Base-by-base conservation (phyloP, 1,284 basidiomycete genomes). In the Uromyces viciae-fabae region DNA sequence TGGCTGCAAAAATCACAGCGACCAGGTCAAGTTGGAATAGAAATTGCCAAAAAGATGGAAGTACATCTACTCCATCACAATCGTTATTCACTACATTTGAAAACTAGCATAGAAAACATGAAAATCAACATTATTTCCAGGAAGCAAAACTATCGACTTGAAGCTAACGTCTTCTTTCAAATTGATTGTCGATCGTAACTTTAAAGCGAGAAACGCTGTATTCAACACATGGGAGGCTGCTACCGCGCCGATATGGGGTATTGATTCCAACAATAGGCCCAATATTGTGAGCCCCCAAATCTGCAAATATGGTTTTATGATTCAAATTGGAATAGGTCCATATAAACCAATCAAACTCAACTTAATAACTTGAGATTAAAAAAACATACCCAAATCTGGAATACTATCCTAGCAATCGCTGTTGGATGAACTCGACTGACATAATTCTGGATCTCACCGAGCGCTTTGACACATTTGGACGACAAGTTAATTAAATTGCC, bases 401-500 rank as follows among this genome's bases (percentile, higher is more conserved):
- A 76, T 15, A 68, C 60, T 2, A 76, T 64, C 43, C 46, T 76
- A 15, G 60, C 75, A 38, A 76, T 62, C 19, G 64, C 58, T 33
- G 43, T 76, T 1, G 43, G 60, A 64, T 66, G 75, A 68, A 28
- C 43, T 40, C 60, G 75, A 76, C 19, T 36, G 28, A 76, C 49
- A 31, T 28, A 38, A 25, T 25, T 43, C 60, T 64, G 33, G 36
- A 46, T 58, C 33, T 36, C 31, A 15, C 49, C 43, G n/a, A 76
- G 60, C 1, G 75, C 60, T 17, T 36, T 52, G 28, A 64, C 46
- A 54, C 75, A 76, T 66, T 76, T 68, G 33, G 75, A 36, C 15
- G 75, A 76, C 42, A 76, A 76, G 36, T 76, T 76, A n/a, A 76
- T 76, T 43, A 76, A 76, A 31, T 64, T 76, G n/a, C 58, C 60